Percentiles rank a stretch among this genome's conserved stretches.
Conservation (phyloP, 805 yeast genomes). For the Candida corydali region DNA sequence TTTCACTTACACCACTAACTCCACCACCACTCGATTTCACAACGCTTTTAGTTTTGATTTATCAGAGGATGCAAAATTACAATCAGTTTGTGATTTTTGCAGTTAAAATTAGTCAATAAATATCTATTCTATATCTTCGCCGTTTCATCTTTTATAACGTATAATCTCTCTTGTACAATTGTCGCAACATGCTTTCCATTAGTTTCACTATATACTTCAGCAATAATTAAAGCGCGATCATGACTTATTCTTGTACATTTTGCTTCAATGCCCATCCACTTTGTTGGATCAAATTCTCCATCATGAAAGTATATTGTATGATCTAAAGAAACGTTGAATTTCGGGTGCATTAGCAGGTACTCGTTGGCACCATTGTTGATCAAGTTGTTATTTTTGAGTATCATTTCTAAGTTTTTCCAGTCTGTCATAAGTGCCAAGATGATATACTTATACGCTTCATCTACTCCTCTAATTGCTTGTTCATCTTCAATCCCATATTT, state of each 20-base stretch:
- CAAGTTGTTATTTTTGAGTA: constrained; percentile 12
- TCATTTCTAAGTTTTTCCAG: constrained; percentile 30
- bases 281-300: constrained; percentile 43
- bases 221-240: constrained; percentile 53
- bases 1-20: too few relatives aligned
- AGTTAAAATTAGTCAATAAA: too few relatives aligned
- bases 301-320: constrained; percentile 66
- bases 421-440: constrained; percentile 60
- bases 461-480: constrained; percentile 10
- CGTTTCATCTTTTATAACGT: constrained; percentile 4
- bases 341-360: constrained; percentile 11
- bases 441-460: constrained; percentile 37
- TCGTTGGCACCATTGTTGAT: constrained; percentile 26
- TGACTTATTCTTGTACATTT: constrained; percentile 45
- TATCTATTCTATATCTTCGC: constrained; percentile 1
- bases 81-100: too few relatives aligned
- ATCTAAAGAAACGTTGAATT: constrained; percentile 59
- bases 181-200: constrained; percentile 56
- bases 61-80: neutral
- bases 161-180: constrained; percentile 61
- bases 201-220: constrained; percentile 48
- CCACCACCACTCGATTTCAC: too few relatives aligned
- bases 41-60: too few relatives aligned
- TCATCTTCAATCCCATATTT: constrained; percentile 1
- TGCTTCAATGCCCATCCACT: constrained; percentile 51